Evolutionary conservation across 2,329 filamentous ascomycete species (phyloP), one percentile per base, ranked within the genome.

Genomic region (Cytospora chrysosperma): DNA sequence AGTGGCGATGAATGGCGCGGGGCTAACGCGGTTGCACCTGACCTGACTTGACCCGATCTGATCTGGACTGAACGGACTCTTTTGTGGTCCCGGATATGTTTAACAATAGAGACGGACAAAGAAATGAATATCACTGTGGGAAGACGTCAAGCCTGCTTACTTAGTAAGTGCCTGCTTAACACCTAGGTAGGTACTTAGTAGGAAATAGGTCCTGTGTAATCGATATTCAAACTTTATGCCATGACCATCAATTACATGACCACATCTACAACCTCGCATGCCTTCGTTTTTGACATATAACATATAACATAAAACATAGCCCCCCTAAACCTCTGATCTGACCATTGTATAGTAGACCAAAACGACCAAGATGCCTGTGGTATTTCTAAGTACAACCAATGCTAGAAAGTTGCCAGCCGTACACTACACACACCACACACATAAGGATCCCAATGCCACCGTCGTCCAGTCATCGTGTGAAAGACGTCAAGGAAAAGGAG

Each of bases 371-470:
- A 56, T 53, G 19, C 30, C 49, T 34, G 40, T 59, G 43, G 43
- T 65, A 65, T 63, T 51, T n/a, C n/a, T n/a, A n/a, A n/a, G n/a
- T 62, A 65, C 59, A 59, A 50, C 30, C 30, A 32, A 62, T 59
- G 63, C 34, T 30, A 61, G 19, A 51, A 53, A 5, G 8, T 34
- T 40, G 43, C 28, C 50, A 52, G 30, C 28, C 43, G 37, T 17
- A 32, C 43, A 54, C 52, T 37, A 30, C 24, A 30, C 28, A 30
- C 49, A 34, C 30, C 32, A 34, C 30, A 34, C 30, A 34, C 30
- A 34, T 34, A 30, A 61, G 37, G 19, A 27, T 37, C 27, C 30
- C 27, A 32, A 61, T 56, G 51, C 49, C 27, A 32, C 15, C 51
- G 27, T 74, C 30, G 26, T 49, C 47, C 43, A 30, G 28, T 40